These are phyloP conservation scores for Urostyla sp. DNA, from an alignment of 73 alveolate genomes.

Conservation along the genomic window DNA sequence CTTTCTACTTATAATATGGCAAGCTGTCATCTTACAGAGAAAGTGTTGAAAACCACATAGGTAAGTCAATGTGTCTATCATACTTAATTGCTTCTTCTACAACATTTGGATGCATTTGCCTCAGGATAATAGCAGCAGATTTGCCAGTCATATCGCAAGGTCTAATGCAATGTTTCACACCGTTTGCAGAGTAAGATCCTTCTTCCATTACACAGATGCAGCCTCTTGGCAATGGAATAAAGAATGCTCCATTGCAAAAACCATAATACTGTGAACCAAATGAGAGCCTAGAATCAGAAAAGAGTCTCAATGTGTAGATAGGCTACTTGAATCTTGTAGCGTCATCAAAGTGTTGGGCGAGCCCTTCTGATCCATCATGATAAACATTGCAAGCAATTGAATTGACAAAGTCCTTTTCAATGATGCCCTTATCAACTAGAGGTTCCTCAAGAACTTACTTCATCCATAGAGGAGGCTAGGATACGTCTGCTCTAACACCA, in stretches of 20 bases:
- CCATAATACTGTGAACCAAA: conserved; percentile 91
- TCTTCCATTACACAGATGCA: conserved; percentile 85
- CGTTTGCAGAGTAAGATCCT: conserved; percentile 89
- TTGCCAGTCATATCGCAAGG: conserved; percentile 94
- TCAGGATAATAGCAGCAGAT: conserved; percentile 82
- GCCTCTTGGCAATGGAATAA: conserved; percentile 90
- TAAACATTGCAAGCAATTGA: conserved; percentile 87
- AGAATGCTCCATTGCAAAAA: conserved; percentile 86
- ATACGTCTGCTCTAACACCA: conserved; percentile 91
- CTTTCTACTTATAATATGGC: conserved; percentile 78
- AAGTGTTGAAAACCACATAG: conserved; percentile 82
- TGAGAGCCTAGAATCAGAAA: conserved; percentile 84
- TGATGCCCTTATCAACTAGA: conserved; percentile 66
- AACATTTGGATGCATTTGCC: conserved; percentile 82
- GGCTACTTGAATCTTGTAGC: conserved; percentile 92
- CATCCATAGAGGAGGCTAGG: conserved; percentile 85
- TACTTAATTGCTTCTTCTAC: conserved; percentile 72
- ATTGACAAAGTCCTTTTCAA: conserved; percentile 74
- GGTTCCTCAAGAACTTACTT: conserved; percentile 58
- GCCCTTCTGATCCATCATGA: conserved; percentile 93
- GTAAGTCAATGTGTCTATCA: conserved; percentile 81
- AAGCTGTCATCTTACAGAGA: conserved; percentile 69
- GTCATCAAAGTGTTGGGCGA: conserved; percentile 92
- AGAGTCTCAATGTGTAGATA: conserved; percentile 81
- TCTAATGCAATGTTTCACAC: conserved; percentile 91